These are phyloP conservation scores for Acanthamoeba triangularis DNA, from an alignment of 208 protist species.

Conservation along the genomic window DNA sequence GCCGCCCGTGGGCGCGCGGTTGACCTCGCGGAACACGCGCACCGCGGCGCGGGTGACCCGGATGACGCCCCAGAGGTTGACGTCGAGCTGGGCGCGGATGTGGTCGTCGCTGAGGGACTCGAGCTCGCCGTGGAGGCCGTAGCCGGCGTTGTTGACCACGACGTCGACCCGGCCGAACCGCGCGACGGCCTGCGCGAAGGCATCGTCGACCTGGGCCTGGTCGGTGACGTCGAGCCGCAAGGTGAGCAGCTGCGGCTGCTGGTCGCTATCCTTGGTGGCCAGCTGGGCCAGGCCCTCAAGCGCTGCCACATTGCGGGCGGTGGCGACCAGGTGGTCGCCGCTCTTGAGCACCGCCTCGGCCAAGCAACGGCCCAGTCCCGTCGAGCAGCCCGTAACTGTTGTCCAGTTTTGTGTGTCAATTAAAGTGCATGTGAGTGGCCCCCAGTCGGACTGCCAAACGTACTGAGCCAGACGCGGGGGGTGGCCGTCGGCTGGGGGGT, in stretches of 20 bases:
- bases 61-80: slow-evolving; percentile 49
- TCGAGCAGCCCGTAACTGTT: slow-evolving; percentile 75
- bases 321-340: slow-evolving; percentile 74
- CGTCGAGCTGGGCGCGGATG: neutral
- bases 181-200: slow-evolving; percentile 40
- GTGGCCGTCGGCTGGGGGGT: too few species aligned
- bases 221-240: slow-evolving; percentile 72
- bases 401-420: neutral
- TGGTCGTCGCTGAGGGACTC: slow-evolving; percentile 47
- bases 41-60: neutral
- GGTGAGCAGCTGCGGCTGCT: neutral
- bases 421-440: neutral
- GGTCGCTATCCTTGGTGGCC: too few species aligned
- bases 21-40: slow-evolving; percentile 34
- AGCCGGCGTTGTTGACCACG: slow-evolving; percentile 78
- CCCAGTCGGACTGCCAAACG: too few species aligned
- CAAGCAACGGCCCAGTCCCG: slow-evolving; percentile 64
- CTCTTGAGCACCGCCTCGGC: slow-evolving; percentile 55
- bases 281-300: slow-evolving; percentile 16
- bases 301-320: slow-evolving; percentile 14
- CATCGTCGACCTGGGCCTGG: neutral
- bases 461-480: too few species aligned
- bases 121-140: slow-evolving; percentile 29
- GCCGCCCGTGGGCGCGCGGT: neutral
- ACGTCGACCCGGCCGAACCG: slow-evolving; percentile 73